phyloP scores from a whole-genome alignment of 352 stramenopile genomes.

The Globisporangium perplexum region DNA sequence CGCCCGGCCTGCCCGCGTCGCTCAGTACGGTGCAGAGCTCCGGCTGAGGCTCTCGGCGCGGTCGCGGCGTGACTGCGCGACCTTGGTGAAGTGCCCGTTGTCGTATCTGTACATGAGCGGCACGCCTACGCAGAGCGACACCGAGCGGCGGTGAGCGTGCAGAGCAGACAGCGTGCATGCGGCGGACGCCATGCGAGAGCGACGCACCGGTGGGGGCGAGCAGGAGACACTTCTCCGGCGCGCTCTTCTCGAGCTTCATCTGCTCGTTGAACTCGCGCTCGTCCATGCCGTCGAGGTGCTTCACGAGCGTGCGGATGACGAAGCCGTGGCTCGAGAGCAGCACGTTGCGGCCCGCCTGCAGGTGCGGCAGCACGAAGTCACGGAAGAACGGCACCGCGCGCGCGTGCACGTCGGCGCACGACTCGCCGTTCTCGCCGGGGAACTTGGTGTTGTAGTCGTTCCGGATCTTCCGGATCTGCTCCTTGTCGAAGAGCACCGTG shows the following conservation, averaged over 20 bases:
- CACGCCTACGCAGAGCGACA: slow-evolving; percentile 32
- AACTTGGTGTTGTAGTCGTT: slow-evolving; percentile 83
- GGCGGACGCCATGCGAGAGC: too few relatives aligned
- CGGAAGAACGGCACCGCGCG: slow-evolving; percentile 76
- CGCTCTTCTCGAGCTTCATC: slow-evolving; percentile 81
- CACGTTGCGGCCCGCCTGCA: slow-evolving; percentile 68
- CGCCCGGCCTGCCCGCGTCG: not conserved
- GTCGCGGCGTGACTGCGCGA: slow-evolving; percentile 64
- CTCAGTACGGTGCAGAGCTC: slow-evolving; percentile 68
- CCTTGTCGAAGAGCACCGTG: slow-evolving; percentile 67
- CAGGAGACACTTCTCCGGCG: slow-evolving; percentile 64
- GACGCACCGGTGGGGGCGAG: slow-evolving; percentile 62
- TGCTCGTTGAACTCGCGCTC: slow-evolving; percentile 69
- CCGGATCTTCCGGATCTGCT: slow-evolving; percentile 68
- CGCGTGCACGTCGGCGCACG: slow-evolving; percentile 73
- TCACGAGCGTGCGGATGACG: slow-evolving; percentile 83
- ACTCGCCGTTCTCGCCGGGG: slow-evolving; percentile 72
- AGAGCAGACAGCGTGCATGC: too few relatives aligned
- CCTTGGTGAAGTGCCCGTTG: slow-evolving; percentile 62
- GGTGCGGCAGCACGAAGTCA: slow-evolving; percentile 67
- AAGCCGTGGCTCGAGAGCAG: slow-evolving; percentile 79
- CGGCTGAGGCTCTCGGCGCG: slow-evolving; percentile 68
- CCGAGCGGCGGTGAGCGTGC: not conserved
- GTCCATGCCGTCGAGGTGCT: slow-evolving; percentile 76
- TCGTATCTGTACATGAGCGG: slow-evolving; percentile 83